Evolutionary conservation across 2,329 filamentous ascomycete species (phyloP).

Genomic region (Tolypocladium ovalisporum): DNA sequence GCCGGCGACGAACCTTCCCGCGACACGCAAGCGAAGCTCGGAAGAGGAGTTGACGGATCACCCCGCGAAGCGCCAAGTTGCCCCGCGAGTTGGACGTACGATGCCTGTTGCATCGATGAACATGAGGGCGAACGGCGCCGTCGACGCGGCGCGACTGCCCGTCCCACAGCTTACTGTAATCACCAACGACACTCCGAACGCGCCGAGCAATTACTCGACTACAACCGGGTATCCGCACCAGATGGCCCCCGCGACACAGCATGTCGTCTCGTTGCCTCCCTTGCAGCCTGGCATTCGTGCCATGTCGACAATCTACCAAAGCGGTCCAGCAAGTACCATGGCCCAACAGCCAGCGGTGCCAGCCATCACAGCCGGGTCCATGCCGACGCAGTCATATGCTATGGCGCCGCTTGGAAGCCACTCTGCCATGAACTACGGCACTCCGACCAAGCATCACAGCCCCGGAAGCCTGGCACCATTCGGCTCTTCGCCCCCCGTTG

Average conservation of each 20-base stretch:
- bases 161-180: conserved; percentile 62
- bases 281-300: conserved; percentile 52
- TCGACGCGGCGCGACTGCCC: conserved; percentile 40
- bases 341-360: conserved; percentile 21
- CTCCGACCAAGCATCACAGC: conserved; percentile 42
- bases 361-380: conserved; percentile 10
- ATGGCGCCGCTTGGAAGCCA: conserved; percentile 12
- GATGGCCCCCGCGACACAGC: conserved; percentile 19
- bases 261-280: conserved; percentile 47
- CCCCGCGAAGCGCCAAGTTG: conserved; percentile 38
- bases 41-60: conserved; percentile 41
- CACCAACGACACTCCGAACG: conserved; percentile 26
- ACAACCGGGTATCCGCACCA: conserved; percentile 30
- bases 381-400: conserved; percentile 13
- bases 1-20: conserved; percentile 27
- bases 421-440: conserved; percentile 29
- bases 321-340: conserved; percentile 31
- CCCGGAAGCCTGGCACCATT: conserved; percentile 35
- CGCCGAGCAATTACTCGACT: conserved; percentile 18
- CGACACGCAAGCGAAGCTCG: conserved; percentile 37
- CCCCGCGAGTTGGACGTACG: conserved; percentile 9
- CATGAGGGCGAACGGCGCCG: conserved; percentile 9
- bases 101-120: conserved; percentile 6
- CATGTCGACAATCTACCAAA: conserved; percentile 68
- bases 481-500: conserved; percentile 57